Percentiles rank a stretch among this genome's conserved stretches.
Evolutionary conservation across 2,329 filamentous ascomycete genomes (phyloP).

Genomic region (Aspergillus hiratsukae): DNA sequence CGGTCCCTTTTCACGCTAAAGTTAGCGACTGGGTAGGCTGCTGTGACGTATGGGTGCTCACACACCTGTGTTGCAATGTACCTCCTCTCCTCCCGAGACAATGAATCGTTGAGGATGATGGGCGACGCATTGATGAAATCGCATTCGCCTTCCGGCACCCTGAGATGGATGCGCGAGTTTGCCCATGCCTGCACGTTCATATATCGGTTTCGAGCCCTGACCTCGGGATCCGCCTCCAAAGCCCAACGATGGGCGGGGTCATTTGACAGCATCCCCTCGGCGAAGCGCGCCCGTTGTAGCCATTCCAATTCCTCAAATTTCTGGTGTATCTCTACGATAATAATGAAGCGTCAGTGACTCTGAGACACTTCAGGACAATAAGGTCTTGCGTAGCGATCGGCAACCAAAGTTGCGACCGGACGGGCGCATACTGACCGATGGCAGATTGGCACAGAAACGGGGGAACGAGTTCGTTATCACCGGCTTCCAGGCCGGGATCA

Average conservation of each 20-base stretch:
- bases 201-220: slow-evolving; percentile 73
- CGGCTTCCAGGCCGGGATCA: slow-evolving; percentile 22
- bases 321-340: slow-evolving; percentile 48
- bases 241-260: slow-evolving; percentile 54
- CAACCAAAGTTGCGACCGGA: not conserved
- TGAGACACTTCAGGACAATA: not conserved
- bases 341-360: slow-evolving; percentile 4
- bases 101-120: slow-evolving; percentile 54
- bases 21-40: not conserved
- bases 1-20: slow-evolving; percentile 56
- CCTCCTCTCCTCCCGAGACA: slow-evolving; percentile 44
- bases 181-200: slow-evolving; percentile 85
- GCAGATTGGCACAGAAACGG: slow-evolving; percentile 36
- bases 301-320: slow-evolving; percentile 61
- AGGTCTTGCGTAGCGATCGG: not conserved
- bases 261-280: slow-evolving; percentile 41
- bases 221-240: slow-evolving; percentile 53
- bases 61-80: slow-evolving; percentile 84
- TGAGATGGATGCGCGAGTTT: slow-evolving; percentile 75
- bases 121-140: slow-evolving; percentile 83
- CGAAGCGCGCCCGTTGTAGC: slow-evolving; percentile 53
- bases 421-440: slow-evolving; percentile 28
- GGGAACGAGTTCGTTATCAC: slow-evolving; percentile 31
- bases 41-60: not conserved
- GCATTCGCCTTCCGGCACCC: slow-evolving; percentile 66